A percentile compares a stretch with the other conserved stretches of the same genome.
Conservation (phyloP, 192 early-diverging fungal genomes). For the Mortierella antarctica region DNA sequence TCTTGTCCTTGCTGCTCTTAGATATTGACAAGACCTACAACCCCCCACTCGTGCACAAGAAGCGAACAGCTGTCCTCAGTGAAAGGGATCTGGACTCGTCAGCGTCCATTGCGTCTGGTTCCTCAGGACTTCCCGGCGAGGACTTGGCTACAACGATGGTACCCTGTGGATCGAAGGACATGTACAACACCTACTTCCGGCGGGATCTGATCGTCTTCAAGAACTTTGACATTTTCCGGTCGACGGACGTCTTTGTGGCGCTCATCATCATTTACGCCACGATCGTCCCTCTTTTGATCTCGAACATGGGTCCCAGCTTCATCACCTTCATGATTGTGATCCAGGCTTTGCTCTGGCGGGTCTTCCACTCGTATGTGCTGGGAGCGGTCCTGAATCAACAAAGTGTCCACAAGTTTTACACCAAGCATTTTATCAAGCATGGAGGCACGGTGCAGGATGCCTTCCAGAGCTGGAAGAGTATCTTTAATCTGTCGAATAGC, state of each 20-base stretch:
- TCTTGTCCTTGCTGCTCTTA: conserved; percentile 9
- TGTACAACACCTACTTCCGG: conserved; percentile 71
- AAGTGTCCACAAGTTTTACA: conserved; percentile 83
- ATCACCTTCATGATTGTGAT: conserved; percentile 59
- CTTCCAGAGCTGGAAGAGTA: conserved; percentile 94
- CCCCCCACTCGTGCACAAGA: conserved; percentile 53
- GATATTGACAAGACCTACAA: conserved; percentile 74
- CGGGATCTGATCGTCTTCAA: conserved; percentile 90
- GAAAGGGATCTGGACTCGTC: conserved; percentile 14
- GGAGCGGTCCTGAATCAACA: conserved; percentile 84
- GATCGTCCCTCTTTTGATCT: conserved; percentile 68
- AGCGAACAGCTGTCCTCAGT: conserved; percentile 17
- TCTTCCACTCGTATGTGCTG: conserved; percentile 84
- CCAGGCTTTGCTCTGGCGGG: conserved; percentile 91
- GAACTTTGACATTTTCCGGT: conserved; percentile 90
- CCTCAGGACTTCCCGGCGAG: neutral
- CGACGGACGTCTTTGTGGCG: conserved; percentile 82
- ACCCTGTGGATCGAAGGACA: conserved; percentile 46
- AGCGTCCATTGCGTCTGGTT: neutral
- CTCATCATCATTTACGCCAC: conserved; percentile 82
- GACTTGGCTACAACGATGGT: conserved; percentile 18
- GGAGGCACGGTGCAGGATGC: conserved; percentile 89
- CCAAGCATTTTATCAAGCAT: conserved; percentile 91
- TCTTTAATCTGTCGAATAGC: conserved; percentile 91
- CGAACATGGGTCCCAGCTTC: conserved; percentile 45